phyloP scores from a whole-genome alignment of 768 basidiomycete genomes.

The Mrakia hoshinonis region DNA sequence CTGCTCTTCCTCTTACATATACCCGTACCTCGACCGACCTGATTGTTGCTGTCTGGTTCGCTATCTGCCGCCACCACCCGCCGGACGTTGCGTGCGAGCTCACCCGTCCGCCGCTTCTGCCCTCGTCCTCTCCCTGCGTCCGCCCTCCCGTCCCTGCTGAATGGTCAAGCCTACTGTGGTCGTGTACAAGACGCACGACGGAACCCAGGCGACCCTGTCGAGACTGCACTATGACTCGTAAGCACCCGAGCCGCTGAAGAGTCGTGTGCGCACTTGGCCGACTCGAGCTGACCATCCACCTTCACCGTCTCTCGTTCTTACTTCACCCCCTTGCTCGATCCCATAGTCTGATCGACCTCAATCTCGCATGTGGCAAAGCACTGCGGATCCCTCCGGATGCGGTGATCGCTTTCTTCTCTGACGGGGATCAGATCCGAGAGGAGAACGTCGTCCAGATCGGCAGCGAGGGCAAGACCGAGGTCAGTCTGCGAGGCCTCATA shows the following conservation, averaged over 20 bases:
- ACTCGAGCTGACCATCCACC: neutral
- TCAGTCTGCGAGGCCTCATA: neutral
- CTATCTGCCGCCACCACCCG: no score
- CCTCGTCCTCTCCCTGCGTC: neutral
- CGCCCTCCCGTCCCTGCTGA: no score
- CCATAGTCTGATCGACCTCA: neutral
- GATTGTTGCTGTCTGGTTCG: no score
- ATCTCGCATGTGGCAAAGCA: conserved; percentile 4
- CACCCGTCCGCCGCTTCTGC: neutral
- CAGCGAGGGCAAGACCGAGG: conserved; percentile 6
- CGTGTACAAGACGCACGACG: conserved; percentile 4
- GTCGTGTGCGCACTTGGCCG: neutral
- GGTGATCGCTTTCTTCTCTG: conserved; percentile 18
- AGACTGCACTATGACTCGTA: conserved; percentile 4
- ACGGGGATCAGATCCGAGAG: conserved; percentile 24
- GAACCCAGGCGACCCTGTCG: neutral
- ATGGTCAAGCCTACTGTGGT: neutral
- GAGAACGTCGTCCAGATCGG: conserved; percentile 21
- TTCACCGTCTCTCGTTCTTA: neutral
- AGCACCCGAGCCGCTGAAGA: neutral
- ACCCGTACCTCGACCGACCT: no score
- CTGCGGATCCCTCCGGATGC: neutral
- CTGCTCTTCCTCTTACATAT: no score
- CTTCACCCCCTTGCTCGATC: neutral
- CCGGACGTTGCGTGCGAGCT: no score